Percentiles rank a stretch among this genome's conserved stretches.
phyloP scores from a whole-genome alignment of 2,329 filamentous ascomycete species.

The Fusarium napiforme region DNA sequence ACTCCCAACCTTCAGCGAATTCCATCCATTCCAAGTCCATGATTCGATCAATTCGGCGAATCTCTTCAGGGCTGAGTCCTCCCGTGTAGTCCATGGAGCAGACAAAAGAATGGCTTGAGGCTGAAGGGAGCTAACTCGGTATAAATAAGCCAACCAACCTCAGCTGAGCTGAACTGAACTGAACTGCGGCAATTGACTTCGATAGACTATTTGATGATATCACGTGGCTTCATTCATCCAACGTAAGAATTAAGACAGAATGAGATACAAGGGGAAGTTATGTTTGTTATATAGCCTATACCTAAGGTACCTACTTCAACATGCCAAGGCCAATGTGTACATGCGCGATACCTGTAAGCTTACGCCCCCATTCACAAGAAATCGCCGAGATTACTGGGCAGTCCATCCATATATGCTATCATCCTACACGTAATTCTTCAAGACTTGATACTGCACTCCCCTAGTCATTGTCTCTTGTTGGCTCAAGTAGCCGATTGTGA shows the following conservation, averaged over 20 bases:
- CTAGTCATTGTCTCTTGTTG: neutral
- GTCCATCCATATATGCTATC: neutral
- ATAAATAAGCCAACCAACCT: neutral
- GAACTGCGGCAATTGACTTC: neutral
- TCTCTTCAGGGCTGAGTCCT: conserved; percentile 14
- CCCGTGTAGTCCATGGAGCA: neutral
- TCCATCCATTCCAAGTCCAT: conserved; percentile 26
- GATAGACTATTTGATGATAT: conserved; percentile 3
- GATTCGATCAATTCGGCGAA: conserved; percentile 6
- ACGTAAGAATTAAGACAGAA: neutral
- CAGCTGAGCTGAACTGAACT: neutral
- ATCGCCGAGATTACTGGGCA: neutral
- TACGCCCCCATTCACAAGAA: neutral
- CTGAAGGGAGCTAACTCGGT: neutral
- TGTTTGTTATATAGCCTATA: neutral
- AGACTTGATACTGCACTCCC: neutral
- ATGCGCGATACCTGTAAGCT: neutral
- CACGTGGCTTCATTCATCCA: conserved; percentile 12
- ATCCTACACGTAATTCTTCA: neutral
- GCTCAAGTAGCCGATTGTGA: neutral
- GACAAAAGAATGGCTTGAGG: neutral
- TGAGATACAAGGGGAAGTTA: neutral
- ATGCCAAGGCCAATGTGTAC: neutral
- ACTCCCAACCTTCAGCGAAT: conserved; percentile 16
- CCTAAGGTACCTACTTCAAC: neutral